Conservation (phyloP, 164 flowering plant genomes). For the Buxus sempervirens region DNA sequence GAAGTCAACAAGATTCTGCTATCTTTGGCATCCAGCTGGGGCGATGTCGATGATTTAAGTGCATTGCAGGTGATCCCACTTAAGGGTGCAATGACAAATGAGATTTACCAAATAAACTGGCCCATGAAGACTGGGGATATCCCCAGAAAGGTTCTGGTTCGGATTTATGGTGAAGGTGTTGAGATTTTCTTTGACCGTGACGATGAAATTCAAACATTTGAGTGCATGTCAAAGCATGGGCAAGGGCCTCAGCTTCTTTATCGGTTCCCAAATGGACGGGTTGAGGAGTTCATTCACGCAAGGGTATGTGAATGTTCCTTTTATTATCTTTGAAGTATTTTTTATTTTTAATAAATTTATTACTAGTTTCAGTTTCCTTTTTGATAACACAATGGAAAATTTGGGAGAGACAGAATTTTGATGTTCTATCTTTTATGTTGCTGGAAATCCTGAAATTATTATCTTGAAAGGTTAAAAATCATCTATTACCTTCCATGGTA, state of each 20-base stretch:
- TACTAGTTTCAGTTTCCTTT: too few relatives aligned
- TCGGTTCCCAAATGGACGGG: slow-evolving; percentile 29
- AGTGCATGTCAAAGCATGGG: too few relatives aligned
- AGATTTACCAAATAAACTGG: slow-evolving; percentile 58
- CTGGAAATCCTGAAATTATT: too few relatives aligned
- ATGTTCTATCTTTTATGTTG: too few relatives aligned
- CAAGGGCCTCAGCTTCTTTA: slow-evolving; percentile 26
- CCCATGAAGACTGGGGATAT: slow-evolving; percentile 26
- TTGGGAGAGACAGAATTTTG: too few relatives aligned
- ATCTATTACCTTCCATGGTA: too few relatives aligned
- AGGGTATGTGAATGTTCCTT: background rate
- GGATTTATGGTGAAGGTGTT: slow-evolving; percentile 31
- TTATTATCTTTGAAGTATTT: too few relatives aligned
- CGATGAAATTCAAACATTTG: too few relatives aligned
- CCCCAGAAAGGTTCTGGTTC: slow-evolving; percentile 38
- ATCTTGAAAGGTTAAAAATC: too few relatives aligned
- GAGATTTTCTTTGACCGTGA: background rate
- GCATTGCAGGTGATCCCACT: slow-evolving; percentile 35
- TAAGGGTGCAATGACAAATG: slow-evolving; percentile 72
- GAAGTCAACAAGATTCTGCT: slow-evolving; percentile 34
- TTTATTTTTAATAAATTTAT: too few relatives aligned
- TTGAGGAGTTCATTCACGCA: too few relatives aligned
- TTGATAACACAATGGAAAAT: too few relatives aligned
- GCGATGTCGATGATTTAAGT: slow-evolving; percentile 37
- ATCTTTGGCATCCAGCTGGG: slow-evolving; percentile 46